These are phyloP conservation scores for Phytophthora litchii DNA, from an alignment of 352 stramenopile species.

Conservation along the genomic window DNA sequence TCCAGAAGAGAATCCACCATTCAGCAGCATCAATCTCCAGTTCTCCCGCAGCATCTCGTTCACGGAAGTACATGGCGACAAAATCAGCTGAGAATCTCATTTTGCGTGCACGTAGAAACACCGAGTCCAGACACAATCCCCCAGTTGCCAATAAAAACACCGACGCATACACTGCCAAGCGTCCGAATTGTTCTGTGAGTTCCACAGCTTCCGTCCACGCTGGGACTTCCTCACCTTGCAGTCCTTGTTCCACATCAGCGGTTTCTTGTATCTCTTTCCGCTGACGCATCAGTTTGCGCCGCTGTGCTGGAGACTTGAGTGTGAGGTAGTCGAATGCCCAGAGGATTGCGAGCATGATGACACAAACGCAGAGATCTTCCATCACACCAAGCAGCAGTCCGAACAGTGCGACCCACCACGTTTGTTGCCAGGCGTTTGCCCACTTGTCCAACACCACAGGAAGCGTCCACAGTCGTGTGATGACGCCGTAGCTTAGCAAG, in stretches of 20 bases:
- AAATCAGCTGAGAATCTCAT: constrained; percentile 64
- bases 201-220: constrained; percentile 24
- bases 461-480: constrained; percentile 37
- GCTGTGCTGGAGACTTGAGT: constrained; percentile 25
- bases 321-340: constrained; percentile 44
- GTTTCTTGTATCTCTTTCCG: constrained; percentile 12
- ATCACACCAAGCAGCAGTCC: constrained; percentile 50
- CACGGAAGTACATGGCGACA: constrained; percentile 51
- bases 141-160: constrained; percentile 40
- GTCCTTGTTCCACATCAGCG: constrained; percentile 28
- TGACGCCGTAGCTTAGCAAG: constrained; percentile 42
- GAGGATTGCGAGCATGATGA: constrained; percentile 31
- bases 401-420: constrained; percentile 32
- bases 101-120: constrained; percentile 58
- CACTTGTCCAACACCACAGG: constrained; percentile 48
- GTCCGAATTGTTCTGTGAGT: constrained; percentile 34
- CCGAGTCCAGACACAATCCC: constrained; percentile 39
- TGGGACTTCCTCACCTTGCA: constrained; percentile 13
- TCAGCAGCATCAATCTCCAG: constrained; percentile 55
- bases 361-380: constrained; percentile 56
- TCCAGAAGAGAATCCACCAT: constrained; percentile 45
- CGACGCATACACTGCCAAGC: constrained; percentile 38
- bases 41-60: constrained; percentile 40
- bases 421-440: constrained; percentile 58
- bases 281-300: constrained; percentile 6